Evolutionary conservation across 73 alveolate genomes (phyloP).

Genomic region (Breviolum minutum): DNA sequence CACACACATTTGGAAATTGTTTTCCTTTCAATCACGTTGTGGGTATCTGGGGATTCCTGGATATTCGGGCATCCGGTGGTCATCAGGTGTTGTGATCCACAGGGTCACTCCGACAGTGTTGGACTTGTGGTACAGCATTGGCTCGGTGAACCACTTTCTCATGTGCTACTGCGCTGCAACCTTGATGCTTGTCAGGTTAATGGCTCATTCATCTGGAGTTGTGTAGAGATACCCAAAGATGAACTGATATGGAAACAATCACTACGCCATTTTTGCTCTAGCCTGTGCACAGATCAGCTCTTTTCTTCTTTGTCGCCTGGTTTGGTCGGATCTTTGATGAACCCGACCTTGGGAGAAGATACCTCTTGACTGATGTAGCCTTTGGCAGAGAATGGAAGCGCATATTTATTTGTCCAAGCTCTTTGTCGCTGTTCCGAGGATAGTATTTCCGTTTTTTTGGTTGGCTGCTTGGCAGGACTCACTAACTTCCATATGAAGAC

Average conservation of each 20-base stretch:
- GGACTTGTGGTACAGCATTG: conserved; percentile 88
- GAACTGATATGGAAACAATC: background rate
- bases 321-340: too few species aligned
- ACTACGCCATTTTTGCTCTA: background rate
- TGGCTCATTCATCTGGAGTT: background rate
- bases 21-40: too few species aligned
- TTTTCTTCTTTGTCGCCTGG: too few species aligned
- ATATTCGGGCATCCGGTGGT: background rate
- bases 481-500: too few species aligned
- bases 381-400: too few species aligned
- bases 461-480: conserved; percentile 1
- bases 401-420: too few species aligned
- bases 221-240: background rate
- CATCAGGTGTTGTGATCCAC: conserved; percentile 82
- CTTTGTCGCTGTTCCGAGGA: background rate
- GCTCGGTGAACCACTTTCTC: conserved; percentile 77
- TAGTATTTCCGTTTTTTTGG: conserved; percentile 41
- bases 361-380: too few species aligned
- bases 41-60: background rate
- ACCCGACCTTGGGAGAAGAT: too few species aligned
- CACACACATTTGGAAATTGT: too few species aligned
- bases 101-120: conserved; percentile 80
- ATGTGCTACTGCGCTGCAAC: conserved; percentile 80
- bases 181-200: background rate
- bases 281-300: too few species aligned